Base-by-base conservation (phyloP, 805 yeast species). In the Hemisphaericaspora nanyangensis region DNA sequence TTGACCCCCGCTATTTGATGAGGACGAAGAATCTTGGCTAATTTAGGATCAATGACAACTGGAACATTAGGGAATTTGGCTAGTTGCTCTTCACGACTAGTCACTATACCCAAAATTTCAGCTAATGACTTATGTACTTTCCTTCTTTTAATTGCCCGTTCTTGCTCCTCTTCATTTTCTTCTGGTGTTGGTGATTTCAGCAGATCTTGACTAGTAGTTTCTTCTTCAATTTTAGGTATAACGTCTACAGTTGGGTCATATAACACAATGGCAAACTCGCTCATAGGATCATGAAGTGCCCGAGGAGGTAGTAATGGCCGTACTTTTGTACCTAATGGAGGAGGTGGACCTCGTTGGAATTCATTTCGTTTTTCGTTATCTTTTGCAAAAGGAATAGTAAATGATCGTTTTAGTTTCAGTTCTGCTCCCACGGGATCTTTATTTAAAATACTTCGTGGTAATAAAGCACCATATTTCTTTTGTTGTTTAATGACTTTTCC, bases 1-100 rank as follows among this genome's bases (percentile, higher is more conserved):
- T 86, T 79, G 30, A 91, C 96, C 46, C 99, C 99, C 35, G 91
- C 95, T 4, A 93, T 81, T 60, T 93, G 99, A 68, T 93, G 99
- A 1, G 99, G 99, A 48, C 99, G 76, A 34, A 93, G 68, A 31
- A 87, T 81, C 54, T 85, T 85, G 17, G 93, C 79, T 25, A 93
- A 67, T 42, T 74, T 76, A 0, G 99, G 99, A 58, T 93, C 99
- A 34, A 93, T 85, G 1, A 93, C 97, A 6, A 93, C 98, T 0
- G 99, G 95, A 7, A 93, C 97, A 54, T 86, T 82, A 0, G 95
- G 87, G 48, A 77, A 80, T 46, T 72, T 78, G 43, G 65, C 69
- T 22, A 62, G 52, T 16, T 66, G 63, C 18, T 74, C 80, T 37
- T 71, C 71, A 0, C 79, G 75, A 28, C 69, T 65, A 29, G 65